Evolutionary conservation across 305 asterid genomes (phyloP), one percentile per base, ranked within the genome.

Genomic region (Fraxinus sp.): DNA sequence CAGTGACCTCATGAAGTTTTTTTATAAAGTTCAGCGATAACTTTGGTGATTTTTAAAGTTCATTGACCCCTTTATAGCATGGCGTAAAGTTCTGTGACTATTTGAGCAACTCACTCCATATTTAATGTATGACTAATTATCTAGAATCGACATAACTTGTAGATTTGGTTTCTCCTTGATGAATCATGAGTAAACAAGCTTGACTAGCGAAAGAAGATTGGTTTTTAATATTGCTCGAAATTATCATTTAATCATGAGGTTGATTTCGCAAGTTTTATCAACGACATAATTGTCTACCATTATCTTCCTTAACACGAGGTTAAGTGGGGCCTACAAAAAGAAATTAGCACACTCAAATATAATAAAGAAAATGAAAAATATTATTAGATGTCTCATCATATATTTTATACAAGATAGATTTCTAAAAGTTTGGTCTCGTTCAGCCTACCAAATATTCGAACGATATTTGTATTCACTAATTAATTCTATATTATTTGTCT

Each of bases 401-500:
- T 39, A 39, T 39, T 39, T 9, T 8, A 39, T 8, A 39, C 46
- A 8, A 41, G 14, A 41, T 43, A 43, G 4, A 11, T 13, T 43
- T 43, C 0, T 13, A 11, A 11, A 11, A 43, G n/a, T 11, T 43
- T 43, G 13, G 55, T 4, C n/a, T 43, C 5, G n/a, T 43, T 43
- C 55, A 3, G 0, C n/a, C n/a, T 43, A 43, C 55, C 55, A 13
- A 43, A 43, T 43, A 43, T 43, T 43, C 5, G 1, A 43, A 11
- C n/a, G 16, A 13, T 43, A 43, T 43, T 3, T 3, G 55, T 43
- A 43, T 43, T 43, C n/a, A 43, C 5, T 2, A 43, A 43, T 43
- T 43, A 43, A 11, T 43, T 43, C 13, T 43, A 11, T 11, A 78
- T 79, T 62, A 85, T 72, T 78, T 35, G 33, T 16, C 83, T 79